Percentiles rank a stretch among this genome's conserved stretches.
These are phyloP conservation scores for Plasmodium falciparum DNA, from an alignment of 169 alveolate species.

Conservation along the genomic window DNA sequence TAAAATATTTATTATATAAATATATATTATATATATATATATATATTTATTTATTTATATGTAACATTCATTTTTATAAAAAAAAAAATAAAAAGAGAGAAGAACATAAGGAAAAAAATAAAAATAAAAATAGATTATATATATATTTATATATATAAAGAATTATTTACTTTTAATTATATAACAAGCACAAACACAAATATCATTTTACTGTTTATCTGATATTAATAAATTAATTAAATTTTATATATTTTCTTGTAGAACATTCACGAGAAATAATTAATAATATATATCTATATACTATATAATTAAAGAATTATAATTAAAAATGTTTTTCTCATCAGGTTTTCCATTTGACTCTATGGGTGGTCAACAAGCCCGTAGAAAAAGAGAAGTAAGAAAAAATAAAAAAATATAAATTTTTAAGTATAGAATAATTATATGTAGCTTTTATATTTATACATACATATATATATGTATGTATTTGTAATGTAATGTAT, in stretches of 20 bases:
- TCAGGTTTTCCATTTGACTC: constrained; percentile 75
- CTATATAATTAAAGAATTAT: background rate
- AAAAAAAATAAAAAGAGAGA: too few species aligned
- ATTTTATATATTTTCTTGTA: constrained; percentile 1
- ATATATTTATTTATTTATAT: too few species aligned
- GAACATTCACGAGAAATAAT: constrained; percentile 12
- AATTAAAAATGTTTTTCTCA: constrained; percentile 61
- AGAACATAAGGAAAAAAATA: too few species aligned
- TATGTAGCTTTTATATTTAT: background rate
- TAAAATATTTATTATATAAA: too few species aligned
- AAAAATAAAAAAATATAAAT: background rate
- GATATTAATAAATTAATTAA: background rate
- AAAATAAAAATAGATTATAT: too few species aligned
- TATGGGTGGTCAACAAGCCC: constrained; percentile 77
- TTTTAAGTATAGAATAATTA: background rate
- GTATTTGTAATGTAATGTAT: background rate
- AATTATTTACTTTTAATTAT: background rate
- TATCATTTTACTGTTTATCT: too few species aligned
- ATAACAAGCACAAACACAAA: too few species aligned
- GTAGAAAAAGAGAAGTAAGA: constrained; percentile 76
- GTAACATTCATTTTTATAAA: too few species aligned
- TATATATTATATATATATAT: too few species aligned
- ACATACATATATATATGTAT: constrained; percentile 4
- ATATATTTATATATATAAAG: background rate
- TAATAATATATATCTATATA: background rate